These are phyloP conservation scores for Exidia glandulosa DNA, from an alignment of 768 basidiomycete species.

Conservation along the genomic window DNA sequence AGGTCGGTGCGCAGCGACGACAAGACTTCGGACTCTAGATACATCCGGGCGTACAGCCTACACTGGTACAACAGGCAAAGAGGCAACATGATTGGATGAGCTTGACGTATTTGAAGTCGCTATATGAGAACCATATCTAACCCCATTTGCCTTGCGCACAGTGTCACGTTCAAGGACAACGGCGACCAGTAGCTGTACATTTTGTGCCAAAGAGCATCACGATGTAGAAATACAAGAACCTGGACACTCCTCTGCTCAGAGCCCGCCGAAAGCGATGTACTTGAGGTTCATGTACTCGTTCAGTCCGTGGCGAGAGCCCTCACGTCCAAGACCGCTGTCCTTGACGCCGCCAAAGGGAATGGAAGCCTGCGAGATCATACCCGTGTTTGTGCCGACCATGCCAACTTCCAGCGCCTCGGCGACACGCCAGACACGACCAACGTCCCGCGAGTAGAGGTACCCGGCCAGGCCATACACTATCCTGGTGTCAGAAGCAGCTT, in stretches of 20 bases:
- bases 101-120: no score
- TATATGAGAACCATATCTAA: no score
- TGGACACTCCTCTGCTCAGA: slow-evolving; percentile 20
- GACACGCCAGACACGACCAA: slow-evolving; percentile 86
- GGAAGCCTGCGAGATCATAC: slow-evolving; percentile 61
- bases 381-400: slow-evolving; percentile 81
- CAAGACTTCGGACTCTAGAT: no score
- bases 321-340: slow-evolving; percentile 80
- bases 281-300: slow-evolving; percentile 81
- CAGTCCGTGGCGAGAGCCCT: slow-evolving; percentile 77
- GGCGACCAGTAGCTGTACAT: no score
- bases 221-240: not conserved
- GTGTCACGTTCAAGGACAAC: no score
- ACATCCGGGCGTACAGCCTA: no score
- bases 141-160: no score
- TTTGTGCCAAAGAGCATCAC: not conserved
- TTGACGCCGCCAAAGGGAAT: slow-evolving; percentile 89
- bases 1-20: no score
- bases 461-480: slow-evolving; percentile 77
- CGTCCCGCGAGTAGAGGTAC: slow-evolving; percentile 83
- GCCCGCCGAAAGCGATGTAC: slow-evolving; percentile 68
- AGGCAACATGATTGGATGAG: no score
- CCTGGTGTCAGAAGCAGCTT: not conserved
- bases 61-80: no score
- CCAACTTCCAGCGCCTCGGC: slow-evolving; percentile 92